Conservation (phyloP, 2,329 filamentous ascomycete genomes). For the Colletotrichum sp. region DNA sequence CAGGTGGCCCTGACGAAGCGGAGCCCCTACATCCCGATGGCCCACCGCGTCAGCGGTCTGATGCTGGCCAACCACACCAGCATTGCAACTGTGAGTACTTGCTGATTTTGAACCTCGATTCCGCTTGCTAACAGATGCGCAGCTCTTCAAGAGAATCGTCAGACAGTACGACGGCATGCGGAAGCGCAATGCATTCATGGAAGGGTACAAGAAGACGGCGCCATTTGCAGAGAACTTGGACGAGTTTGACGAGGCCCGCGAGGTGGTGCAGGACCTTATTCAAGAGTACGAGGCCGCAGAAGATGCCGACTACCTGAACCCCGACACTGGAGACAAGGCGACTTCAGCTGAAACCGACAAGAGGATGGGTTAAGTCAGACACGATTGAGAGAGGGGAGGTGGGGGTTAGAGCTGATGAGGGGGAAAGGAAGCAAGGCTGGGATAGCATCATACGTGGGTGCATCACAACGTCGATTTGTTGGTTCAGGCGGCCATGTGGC, state of each 20-base stretch:
- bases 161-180: conserved; percentile 92
- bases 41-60: conserved; percentile 90
- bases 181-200: conserved; percentile 96
- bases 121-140: neutral
- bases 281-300: conserved; percentile 96
- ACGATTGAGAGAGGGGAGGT: neutral
- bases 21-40: conserved; percentile 93
- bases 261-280: conserved; percentile 90
- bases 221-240: conserved; percentile 90
- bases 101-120: neutral
- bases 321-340: conserved; percentile 62
- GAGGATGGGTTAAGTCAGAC: conserved; percentile 43
- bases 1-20: conserved; percentile 97
- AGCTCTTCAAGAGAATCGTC: conserved; percentile 92
- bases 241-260: conserved; percentile 93
- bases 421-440: neutral
- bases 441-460: neutral
- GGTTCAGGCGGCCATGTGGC: neutral
- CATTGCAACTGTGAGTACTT: conserved; percentile 76
- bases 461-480: conserved; percentile 2
- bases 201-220: conserved; percentile 94
- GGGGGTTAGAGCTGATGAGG: neutral
- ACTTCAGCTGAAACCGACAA: conserved; percentile 60
- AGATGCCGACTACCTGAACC: conserved; percentile 85
- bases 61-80: conserved; percentile 99